Conservation (phyloP, 257 asterid species). For the Pogostemon cablin region DNA sequence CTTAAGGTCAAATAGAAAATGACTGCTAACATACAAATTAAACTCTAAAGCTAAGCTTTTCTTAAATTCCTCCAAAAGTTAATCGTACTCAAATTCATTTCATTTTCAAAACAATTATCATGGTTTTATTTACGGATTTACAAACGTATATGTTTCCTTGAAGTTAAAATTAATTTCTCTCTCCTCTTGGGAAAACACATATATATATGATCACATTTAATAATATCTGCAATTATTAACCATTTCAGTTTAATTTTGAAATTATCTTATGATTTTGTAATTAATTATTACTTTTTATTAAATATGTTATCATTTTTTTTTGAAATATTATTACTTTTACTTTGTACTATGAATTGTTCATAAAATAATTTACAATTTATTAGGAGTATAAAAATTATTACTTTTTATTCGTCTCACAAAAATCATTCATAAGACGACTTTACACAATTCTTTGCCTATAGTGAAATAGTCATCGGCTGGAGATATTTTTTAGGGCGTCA, state of each 20-base stretch:
- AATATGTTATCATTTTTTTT: too few species aligned
- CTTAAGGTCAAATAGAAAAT: slow-evolving; percentile 44
- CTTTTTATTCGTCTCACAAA: too few species aligned
- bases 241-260: too few species aligned
- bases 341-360: too few species aligned
- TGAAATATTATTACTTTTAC: too few species aligned
- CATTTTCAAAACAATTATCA: slow-evolving; percentile 28
- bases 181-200: background rate
- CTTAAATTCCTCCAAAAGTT: slow-evolving; percentile 37
- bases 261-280: too few species aligned
- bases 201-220: background rate
- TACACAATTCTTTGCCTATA: too few species aligned
- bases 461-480: background rate
- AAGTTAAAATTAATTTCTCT: background rate
- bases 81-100: slow-evolving; percentile 32
- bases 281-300: too few species aligned
- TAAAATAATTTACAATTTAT: too few species aligned
- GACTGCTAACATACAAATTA: slow-evolving; percentile 40
- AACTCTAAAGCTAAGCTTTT: slow-evolving; percentile 44
- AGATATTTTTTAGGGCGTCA: background rate
- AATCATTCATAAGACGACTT: too few species aligned
- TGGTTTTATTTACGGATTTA: slow-evolving; percentile 9
- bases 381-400: too few species aligned
- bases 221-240: too few species aligned
- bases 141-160: background rate